Evolutionary conservation across 805 yeast species (phyloP).

Genomic region (Pichia thaimueangensis): DNA sequence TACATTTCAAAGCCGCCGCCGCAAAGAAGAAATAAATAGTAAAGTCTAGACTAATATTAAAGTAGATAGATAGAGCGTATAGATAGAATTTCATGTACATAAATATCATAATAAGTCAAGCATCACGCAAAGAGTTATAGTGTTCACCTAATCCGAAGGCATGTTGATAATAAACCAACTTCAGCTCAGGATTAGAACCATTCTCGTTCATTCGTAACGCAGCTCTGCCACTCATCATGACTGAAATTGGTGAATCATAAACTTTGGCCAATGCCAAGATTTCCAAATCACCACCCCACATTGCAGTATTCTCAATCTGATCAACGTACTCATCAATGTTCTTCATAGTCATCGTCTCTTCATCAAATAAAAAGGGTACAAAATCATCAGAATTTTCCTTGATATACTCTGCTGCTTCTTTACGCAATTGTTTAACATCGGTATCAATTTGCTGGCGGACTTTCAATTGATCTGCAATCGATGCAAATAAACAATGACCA

Average conservation of each 20-base stretch:
- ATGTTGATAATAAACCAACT: conserved; percentile 77
- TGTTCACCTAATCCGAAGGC: conserved; percentile 91
- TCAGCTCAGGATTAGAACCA: conserved; percentile 48
- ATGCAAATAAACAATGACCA: conserved; percentile 89
- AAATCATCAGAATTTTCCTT: conserved; percentile 60
- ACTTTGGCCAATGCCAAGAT: conserved; percentile 70
- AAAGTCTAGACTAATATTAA: not conserved
- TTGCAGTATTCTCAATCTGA: conserved; percentile 66
- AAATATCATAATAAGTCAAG: not conserved
- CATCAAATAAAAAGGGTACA: conserved; percentile 79
- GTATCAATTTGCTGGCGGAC: conserved; percentile 39
- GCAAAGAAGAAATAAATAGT: conserved; percentile 15
- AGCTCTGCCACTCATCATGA: conserved; percentile 73
- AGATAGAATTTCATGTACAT: not conserved
- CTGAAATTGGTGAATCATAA: conserved; percentile 67
- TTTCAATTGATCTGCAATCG: conserved; percentile 71
- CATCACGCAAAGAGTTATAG: conserved; percentile 63
- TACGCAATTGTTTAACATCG: conserved; percentile 51
- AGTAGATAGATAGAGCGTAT: not conserved
- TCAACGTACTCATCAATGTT: conserved; percentile 64
- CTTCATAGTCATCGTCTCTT: conserved; percentile 53
- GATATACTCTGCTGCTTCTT: conserved; percentile 61
- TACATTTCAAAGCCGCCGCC: conserved; percentile 87
- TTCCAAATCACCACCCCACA: conserved; percentile 97
- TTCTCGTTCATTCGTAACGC: conserved; percentile 57